Evolutionary conservation across 805 yeast species (phyloP).

Genomic region (Wickerhamomyces bisporus): DNA sequence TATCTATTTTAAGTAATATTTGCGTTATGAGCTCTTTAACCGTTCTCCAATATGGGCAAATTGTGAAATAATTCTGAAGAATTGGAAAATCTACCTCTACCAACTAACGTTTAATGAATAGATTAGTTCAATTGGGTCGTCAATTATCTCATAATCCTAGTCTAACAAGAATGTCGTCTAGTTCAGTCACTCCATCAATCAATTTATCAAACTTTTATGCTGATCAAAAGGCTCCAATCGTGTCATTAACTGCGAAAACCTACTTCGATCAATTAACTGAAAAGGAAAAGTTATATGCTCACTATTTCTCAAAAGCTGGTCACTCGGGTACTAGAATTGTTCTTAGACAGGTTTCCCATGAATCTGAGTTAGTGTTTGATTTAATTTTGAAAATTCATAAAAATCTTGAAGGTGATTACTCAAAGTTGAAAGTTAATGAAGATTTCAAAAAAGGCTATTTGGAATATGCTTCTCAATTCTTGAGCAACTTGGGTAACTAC

Average conservation of each 20-base stretch:
- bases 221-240: slow-evolving; percentile 64
- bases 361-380: slow-evolving; percentile 71
- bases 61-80: no score
- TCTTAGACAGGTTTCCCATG: slow-evolving; percentile 76
- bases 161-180: slow-evolving; percentile 8
- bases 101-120: slow-evolving; percentile 3
- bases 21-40: no score
- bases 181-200: slow-evolving; percentile 4
- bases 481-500: slow-evolving; percentile 71
- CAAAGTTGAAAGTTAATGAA: slow-evolving; percentile 31
- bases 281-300: slow-evolving; percentile 69
- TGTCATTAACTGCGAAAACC: slow-evolving; percentile 59
- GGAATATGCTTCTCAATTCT: slow-evolving; percentile 72
- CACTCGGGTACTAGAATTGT: slow-evolving; percentile 81
- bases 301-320: slow-evolving; percentile 75
- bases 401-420: slow-evolving; percentile 43
- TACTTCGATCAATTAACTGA: slow-evolving; percentile 63
- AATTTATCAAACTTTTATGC: slow-evolving; percentile 33
- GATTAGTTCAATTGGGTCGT: slow-evolving; percentile 7
- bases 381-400: slow-evolving; percentile 57
- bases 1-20: no score
- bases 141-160: slow-evolving; percentile 3
- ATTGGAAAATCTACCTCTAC: no score
- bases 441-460: slow-evolving; percentile 43
- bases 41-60: no score